These are phyloP conservation scores for Aegilops tauschii DNA, from an alignment of 176 grass and related monocot genomes.

Conservation along the genomic window DNA sequence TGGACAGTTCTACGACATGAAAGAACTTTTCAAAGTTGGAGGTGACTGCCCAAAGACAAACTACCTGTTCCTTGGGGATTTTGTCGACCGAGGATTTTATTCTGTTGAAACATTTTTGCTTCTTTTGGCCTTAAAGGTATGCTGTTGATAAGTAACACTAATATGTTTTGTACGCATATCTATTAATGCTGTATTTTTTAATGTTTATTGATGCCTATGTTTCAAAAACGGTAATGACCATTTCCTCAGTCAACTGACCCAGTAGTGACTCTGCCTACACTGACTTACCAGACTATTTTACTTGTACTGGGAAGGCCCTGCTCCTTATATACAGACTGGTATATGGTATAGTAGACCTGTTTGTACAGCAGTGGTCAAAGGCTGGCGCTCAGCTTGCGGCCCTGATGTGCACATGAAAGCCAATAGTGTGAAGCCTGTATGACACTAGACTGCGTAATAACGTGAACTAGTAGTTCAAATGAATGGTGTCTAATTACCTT, in stretches of 20 bases:
- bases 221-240: neutral
- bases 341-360: neutral
- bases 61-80: conserved; percentile 97
- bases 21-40: conserved; percentile 98
- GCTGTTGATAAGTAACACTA: neutral
- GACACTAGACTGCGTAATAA: neutral
- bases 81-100: conserved; percentile 99
- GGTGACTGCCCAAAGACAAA: conserved; percentile 99
- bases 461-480: neutral
- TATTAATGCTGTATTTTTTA: neutral
- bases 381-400: neutral
- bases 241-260: neutral
- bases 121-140: conserved; percentile 94
- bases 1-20: conserved; percentile 99
- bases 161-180: neutral
- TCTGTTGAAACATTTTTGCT: conserved; percentile 98
- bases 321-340: neutral
- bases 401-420: neutral
- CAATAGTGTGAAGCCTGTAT: neutral
- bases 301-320: neutral
- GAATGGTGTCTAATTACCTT: neutral
- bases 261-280: neutral
- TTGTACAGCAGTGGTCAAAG: neutral
- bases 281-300: neutral
- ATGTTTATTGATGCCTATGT: neutral